These are phyloP conservation scores for Acacia pycnantha DNA, from an alignment of 331 rosid species.

Conservation along the genomic window DNA sequence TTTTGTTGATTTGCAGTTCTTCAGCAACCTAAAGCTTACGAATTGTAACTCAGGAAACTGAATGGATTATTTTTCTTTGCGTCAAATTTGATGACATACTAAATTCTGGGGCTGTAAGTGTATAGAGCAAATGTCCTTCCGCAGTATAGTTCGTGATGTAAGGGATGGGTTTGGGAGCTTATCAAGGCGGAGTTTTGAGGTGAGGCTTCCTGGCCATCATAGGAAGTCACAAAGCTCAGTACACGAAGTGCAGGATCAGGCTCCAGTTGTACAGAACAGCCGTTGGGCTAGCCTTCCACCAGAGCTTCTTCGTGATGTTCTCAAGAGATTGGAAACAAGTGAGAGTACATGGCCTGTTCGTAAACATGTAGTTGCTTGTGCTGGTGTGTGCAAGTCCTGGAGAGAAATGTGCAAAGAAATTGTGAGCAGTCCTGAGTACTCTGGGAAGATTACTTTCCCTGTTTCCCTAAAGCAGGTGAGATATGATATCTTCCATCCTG, in stretches of 20 bases:
- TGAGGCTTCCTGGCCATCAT: conserved; percentile 69
- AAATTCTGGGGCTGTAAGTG: conserved; percentile 32
- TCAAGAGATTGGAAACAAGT: conserved; percentile 78
- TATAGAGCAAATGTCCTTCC: conserved; percentile 75
- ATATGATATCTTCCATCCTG: neutral
- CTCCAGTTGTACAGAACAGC: conserved; percentile 55
- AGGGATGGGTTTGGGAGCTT: conserved; percentile 94
- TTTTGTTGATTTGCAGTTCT: conserved; percentile 53
- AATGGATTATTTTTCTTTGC: conserved; percentile 22
- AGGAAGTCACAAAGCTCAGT: conserved; percentile 73
- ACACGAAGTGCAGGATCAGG: conserved; percentile 61
- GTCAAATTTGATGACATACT: conserved; percentile 13
- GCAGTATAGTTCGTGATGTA: conserved; percentile 87
- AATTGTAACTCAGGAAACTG: conserved; percentile 26
- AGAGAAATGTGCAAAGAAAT: conserved; percentile 95
- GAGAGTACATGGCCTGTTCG: conserved; percentile 91
- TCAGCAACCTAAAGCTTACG: conserved; percentile 12
- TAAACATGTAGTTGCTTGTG: conserved; percentile 75
- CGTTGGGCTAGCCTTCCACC: conserved; percentile 92
- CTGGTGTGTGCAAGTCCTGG: conserved; percentile 87
- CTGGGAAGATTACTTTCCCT: conserved; percentile 89
- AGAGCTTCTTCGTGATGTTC: conserved; percentile 79
- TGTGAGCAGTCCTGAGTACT: conserved; percentile 62
- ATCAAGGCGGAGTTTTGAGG: conserved; percentile 81
- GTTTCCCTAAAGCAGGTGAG: conserved; percentile 85